phyloP scores from a whole-genome alignment of 352 stramenopile genomes.

The Globisporangium alternatum region DNA sequence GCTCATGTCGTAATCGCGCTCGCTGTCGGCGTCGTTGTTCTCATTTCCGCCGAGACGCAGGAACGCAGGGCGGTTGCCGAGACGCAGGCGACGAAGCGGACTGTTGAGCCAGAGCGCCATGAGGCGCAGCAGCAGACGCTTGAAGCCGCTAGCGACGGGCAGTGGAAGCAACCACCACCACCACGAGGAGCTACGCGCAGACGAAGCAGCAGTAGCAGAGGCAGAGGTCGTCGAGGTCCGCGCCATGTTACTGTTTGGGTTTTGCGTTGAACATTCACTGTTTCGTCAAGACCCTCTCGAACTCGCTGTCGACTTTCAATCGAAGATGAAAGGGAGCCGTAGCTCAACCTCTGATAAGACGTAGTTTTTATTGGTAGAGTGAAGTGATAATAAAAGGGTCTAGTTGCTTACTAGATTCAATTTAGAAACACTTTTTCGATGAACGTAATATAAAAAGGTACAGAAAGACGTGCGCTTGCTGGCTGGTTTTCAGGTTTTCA shows the following conservation, averaged over 20 bases:
- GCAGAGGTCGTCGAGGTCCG: conserved; percentile 1
- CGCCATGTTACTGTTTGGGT: not conserved
- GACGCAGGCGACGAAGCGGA: conserved; percentile 14
- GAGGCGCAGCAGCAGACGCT: conserved; percentile 16
- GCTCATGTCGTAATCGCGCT: conserved; percentile 1
- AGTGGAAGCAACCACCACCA: conserved; percentile 13
- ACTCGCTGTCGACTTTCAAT: too few species aligned
- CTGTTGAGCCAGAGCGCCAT: conserved; percentile 18
- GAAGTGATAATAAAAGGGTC: too few species aligned
- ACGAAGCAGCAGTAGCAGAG: not conserved
- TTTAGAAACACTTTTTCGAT: too few species aligned
- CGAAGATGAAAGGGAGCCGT: too few species aligned
- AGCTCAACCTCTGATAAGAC: too few species aligned
- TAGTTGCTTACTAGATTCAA: too few species aligned
- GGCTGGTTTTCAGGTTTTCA: not conserved
- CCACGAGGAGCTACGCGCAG: conserved; percentile 7
- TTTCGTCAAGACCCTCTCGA: not conserved
- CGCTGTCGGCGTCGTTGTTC: not conserved
- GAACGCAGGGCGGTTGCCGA: not conserved
- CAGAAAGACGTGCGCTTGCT: too few species aligned
- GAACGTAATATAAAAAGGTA: too few species aligned
- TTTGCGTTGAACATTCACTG: not conserved
- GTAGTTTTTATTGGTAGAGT: too few species aligned
- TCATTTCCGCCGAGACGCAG: not conserved
- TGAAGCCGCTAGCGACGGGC: conserved; percentile 7